These are phyloP conservation scores for Yamadazyma friedrichii DNA, from an alignment of 1,139 yeast species.

Conservation along the genomic window DNA sequence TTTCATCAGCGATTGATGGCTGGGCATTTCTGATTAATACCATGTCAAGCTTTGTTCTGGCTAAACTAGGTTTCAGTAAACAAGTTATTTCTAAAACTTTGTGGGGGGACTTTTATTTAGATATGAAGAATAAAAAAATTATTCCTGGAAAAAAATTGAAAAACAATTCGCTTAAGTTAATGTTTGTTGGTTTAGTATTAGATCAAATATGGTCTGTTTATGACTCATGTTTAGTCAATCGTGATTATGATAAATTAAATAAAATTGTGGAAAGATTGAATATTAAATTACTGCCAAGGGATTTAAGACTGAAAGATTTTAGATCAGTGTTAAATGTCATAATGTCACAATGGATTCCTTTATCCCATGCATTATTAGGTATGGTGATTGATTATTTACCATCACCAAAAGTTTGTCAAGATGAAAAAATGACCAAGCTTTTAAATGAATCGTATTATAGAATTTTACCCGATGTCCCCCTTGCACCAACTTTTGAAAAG, in stretches of 20 bases:
- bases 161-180: constrained; percentile 60
- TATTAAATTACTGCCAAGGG: constrained; percentile 71
- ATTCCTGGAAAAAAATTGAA: constrained; percentile 55
- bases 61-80: constrained; percentile 81
- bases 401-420: constrained; percentile 77
- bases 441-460: constrained; percentile 48
- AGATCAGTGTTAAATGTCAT: constrained; percentile 63
- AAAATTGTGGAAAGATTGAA: constrained; percentile 73
- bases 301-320: constrained; percentile 75
- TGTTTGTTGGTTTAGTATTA: constrained; percentile 83
- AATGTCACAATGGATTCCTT: constrained; percentile 93
- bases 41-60: constrained; percentile 82
- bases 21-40: constrained; percentile 96
- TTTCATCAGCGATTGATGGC: constrained; percentile 94
- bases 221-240: constrained; percentile 61
- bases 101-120: constrained; percentile 94
- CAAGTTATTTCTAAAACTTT: constrained; percentile 78
- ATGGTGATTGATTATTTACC: constrained; percentile 86
- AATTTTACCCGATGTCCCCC: constrained; percentile 32
- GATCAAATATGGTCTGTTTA: constrained; percentile 95
- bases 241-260: constrained; percentile 68
- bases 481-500: constrained; percentile 48
- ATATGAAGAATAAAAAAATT: constrained; percentile 85
- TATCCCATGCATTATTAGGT: constrained; percentile 79
- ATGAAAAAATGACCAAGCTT: constrained; percentile 64